A percentile compares a stretch with the other conserved stretches of the same genome.
phyloP scores from a whole-genome alignment of 1,139 yeast genomes.

The Saccharomyces hybrid region DNA sequence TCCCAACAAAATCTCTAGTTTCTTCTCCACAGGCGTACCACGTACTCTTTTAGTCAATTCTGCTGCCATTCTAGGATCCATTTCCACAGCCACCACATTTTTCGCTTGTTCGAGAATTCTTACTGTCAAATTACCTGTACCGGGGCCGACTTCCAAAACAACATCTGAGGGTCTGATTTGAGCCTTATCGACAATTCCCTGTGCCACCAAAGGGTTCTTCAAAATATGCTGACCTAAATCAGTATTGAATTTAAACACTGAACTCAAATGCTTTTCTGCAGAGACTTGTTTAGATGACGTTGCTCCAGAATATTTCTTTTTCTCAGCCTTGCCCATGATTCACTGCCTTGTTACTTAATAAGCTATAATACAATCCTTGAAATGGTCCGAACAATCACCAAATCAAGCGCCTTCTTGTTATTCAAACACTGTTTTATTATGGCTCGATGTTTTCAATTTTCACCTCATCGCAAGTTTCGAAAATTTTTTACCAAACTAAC shows the following conservation, averaged over 20 bases:
- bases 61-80: constrained; percentile 99
- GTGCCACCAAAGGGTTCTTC: constrained; percentile 93
- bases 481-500: background rate
- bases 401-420: background rate
- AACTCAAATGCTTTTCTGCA: constrained; percentile 63
- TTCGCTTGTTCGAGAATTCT: constrained; percentile 86
- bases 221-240: constrained; percentile 95
- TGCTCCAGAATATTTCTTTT: constrained; percentile 32
- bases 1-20: constrained; percentile 83
- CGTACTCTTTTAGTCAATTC: constrained; percentile 95
- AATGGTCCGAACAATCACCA: background rate
- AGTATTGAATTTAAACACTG: constrained; percentile 93
- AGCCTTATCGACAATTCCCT: constrained; percentile 96
- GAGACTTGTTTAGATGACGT: constrained; percentile 46
- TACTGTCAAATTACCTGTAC: constrained; percentile 96
- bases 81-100: constrained; percentile 82
- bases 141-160: constrained; percentile 97
- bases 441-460: background rate
- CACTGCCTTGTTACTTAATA: background rate
- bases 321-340: constrained; percentile 31
- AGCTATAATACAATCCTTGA: background rate
- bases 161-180: constrained; percentile 84
- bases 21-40: constrained; percentile 88
- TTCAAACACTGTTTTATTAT: background rate
- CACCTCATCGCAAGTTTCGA: background rate